A percentile compares a stretch with the other conserved stretches of the same genome.
These are phyloP conservation scores for Alternaria dauci DNA, from an alignment of 2,329 filamentous ascomycete genomes.

Conservation along the genomic window DNA sequence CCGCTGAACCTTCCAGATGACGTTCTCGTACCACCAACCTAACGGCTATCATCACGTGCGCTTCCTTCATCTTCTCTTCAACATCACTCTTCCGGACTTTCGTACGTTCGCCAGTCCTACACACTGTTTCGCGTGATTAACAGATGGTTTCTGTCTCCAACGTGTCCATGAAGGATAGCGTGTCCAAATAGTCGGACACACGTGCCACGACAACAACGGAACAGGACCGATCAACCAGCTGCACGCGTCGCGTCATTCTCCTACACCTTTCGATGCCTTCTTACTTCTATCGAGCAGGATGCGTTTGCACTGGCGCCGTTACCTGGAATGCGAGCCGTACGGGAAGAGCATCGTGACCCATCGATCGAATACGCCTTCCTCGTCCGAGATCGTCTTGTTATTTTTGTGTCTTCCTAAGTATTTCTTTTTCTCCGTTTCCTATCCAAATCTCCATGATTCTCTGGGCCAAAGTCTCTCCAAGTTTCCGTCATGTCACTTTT, in stretches of 20 bases:
- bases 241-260: neutral
- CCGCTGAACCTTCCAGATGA: constrained; percentile 3
- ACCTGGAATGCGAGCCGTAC: neutral
- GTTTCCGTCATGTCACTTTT: neutral
- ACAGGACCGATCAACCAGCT: neutral
- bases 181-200: neutral
- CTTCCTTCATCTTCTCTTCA: neutral
- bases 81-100: neutral
- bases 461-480: neutral
- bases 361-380: neutral
- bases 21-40: constrained; percentile 9
- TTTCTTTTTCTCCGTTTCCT: neutral
- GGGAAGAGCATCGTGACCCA: neutral
- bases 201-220: neutral
- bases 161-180: neutral
- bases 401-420: neutral
- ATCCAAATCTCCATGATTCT: neutral
- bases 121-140: neutral
- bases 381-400: neutral
- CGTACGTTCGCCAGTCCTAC: neutral
- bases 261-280: neutral
- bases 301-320: neutral
- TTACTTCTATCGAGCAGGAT: neutral
- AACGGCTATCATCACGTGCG: neutral
- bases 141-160: neutral